Evolutionary conservation across 441 rosid species (phyloP).

Genomic region (Pelargonium exstipulatum): DNA sequence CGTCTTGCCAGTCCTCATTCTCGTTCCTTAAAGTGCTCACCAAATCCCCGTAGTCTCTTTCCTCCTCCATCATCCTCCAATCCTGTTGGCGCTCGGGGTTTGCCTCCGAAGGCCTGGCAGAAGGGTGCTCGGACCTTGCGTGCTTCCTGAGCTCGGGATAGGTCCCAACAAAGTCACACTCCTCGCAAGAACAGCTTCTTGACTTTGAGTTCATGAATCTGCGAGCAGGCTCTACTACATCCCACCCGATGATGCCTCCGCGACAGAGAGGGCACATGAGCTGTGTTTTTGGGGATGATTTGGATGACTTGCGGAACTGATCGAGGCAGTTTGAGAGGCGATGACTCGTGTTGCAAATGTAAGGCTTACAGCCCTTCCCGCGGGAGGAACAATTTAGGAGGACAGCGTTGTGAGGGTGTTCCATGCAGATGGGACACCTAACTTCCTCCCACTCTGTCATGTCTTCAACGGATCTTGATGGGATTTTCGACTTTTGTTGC

Average conservation of each 20-base stretch:
- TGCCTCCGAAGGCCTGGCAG: constrained; percentile 29
- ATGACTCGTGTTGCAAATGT: constrained; percentile 54
- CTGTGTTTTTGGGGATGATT: constrained; percentile 23
- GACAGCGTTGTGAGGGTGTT: constrained; percentile 63
- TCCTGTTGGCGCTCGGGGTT: constrained; percentile 25
- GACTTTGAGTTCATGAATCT: constrained; percentile 36
- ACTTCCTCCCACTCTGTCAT: constrained; percentile 52
- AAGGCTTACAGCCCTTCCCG: constrained; percentile 53
- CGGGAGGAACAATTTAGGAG: constrained; percentile 48
- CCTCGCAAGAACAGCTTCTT: constrained; percentile 33
- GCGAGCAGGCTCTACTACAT: constrained; percentile 33
- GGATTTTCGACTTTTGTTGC: constrained; percentile 22
- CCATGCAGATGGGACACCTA: constrained; percentile 61
- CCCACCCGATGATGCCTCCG: constrained; percentile 33
- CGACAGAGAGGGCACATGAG: constrained; percentile 36
- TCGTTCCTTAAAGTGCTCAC: not conserved
- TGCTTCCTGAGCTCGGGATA: constrained; percentile 37
- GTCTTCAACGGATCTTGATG: constrained; percentile 25
- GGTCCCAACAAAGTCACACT: constrained; percentile 31
- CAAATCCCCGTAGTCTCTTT: constrained; percentile 27
- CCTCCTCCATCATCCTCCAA: constrained; percentile 28
- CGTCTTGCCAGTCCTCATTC: too few relatives aligned
- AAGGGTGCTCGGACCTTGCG: constrained; percentile 35
- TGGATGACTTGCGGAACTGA: constrained; percentile 35
- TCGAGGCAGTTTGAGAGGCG: constrained; percentile 62